Base-by-base conservation (phyloP, 139 green algal genomes). In the Chloropicon primus region DNA sequence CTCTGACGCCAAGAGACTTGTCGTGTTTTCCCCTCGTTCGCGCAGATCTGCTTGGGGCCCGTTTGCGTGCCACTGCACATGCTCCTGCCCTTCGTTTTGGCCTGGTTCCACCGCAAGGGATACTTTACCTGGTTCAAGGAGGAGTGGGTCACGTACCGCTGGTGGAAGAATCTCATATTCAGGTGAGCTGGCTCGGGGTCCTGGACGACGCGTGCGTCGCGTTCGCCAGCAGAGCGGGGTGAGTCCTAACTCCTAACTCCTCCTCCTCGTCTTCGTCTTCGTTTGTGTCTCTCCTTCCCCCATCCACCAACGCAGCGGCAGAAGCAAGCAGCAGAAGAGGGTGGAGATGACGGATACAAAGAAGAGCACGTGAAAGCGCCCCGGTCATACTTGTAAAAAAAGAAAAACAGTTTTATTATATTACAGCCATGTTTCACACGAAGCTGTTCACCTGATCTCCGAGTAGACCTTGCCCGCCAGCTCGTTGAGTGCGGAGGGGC, bases 31-130 rank as follows among this genome's bases (percentile, higher is more conserved):
- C 76, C 1, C 76, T 77, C 22, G 80, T 78, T 74, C 53, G 77
- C 29, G 54, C 27, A 78, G 24, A 82, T 88, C 23, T 90, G 86
- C 41, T 29, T 89, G 0, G 86, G 86, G 0, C 81, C 81, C 0
- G 82, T 89, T 2, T 90, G 86, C 26, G 79, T 90, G 21, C 86
- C 86, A 1, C 26, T 90, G 3, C 80, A 90, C 71, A 72, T 90
- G 25, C 27, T 90, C 1, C 72, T 90, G 25, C 79, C 86, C 1
- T 90, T 90, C 62, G 74, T 90, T 2, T 24, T 89, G 1, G 83
- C 80, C 0, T 21, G 84, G 24, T 41, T 84, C 1, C 84, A 90
- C 77, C 54, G 81, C 1, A 80, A 80, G 5, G 86, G 86, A 0
- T 89, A 76, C 2, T 74, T 90, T 5, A 76, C 77, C 26, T 90